These are phyloP conservation scores for Naganishia cerealis DNA, from an alignment of 1,284 basidiomycete genomes.

Conservation along the genomic window DNA sequence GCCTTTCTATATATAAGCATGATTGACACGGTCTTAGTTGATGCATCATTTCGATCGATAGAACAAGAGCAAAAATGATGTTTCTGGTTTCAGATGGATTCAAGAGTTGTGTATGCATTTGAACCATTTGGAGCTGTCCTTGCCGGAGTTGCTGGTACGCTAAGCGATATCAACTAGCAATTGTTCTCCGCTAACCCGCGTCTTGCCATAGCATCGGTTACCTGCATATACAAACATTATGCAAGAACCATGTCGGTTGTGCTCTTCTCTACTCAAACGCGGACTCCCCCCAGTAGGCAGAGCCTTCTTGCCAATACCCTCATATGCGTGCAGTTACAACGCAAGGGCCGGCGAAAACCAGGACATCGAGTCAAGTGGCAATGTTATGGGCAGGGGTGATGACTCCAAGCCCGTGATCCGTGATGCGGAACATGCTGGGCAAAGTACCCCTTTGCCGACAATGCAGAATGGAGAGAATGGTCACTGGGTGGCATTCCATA, in stretches of 20 bases:
- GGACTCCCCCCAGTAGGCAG: conserved; percentile 11
- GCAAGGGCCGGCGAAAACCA: not conserved
- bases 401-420: not conserved
- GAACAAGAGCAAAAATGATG: conserved; percentile 20
- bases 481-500: conserved; percentile 20
- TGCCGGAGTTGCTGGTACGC: conserved; percentile 19
- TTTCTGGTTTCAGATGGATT: conserved; percentile 24
- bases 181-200: not conserved
- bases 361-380: not conserved
- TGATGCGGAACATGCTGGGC: not conserved
- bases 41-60: not conserved
- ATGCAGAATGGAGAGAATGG: not conserved
- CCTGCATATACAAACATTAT: conserved; percentile 12
- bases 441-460: not conserved
- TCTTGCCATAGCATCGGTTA: conserved; percentile 12
- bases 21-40: not conserved
- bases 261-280: conserved; percentile 22
- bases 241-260: conserved; percentile 20
- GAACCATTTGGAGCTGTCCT: conserved; percentile 22
- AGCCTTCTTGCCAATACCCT: conserved; percentile 8
- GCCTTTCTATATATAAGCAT: not conserved
- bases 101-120: conserved; percentile 22
- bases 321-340: not conserved
- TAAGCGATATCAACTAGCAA: no score
- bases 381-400: not conserved